Evolutionary conservation across 1,284 basidiomycete genomes (phyloP), one percentile per base, ranked within the genome.

Genomic region (Ceratobasidium sp.): DNA sequence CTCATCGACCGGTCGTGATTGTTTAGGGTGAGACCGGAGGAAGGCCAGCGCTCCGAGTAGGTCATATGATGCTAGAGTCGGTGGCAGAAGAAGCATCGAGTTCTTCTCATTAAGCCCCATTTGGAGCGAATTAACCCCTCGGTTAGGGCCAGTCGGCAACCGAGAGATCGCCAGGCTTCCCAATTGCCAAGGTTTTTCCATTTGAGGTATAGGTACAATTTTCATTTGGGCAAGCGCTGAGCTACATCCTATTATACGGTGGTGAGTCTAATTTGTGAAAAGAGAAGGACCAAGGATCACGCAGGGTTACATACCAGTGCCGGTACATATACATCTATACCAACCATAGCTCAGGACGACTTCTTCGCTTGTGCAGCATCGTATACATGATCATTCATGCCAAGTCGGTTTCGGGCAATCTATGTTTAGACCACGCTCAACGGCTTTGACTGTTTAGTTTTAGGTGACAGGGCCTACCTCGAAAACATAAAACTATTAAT

Each of bases 351-450:
- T 49, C 46, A 46, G 11, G 43, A 46, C 17, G 32, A 57, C 22
- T 59, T 71, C 32, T 37, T 29, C 5, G 83, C 89, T 81, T 92
- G 91, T n/a, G 93, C 95, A 75, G 91, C 82, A 81, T 94, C 89
- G 85, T 96, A 94, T n/a, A 95, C 91, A 76, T 85, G 85, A 84
- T 98, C 95, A 85, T 99, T 99, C 78, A 99, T 88, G 0, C 96
- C 97, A 1, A 96, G 88, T 76, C 92, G 88, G 87, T 99, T 99
- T 77, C 97, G 91, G 25, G 95, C 90, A 82, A 99, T 98, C 92
- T 95, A 78, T 69, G 54, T 65, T 57, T n/a, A 49, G 7, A 76
- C 15, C 52, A 44, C 44, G 44, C 44, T 11, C 76, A 37, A 29
- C 32, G 32, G 29, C 1, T 40, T 52, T 11, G 4, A 11, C n/a